Percentiles rank a stretch among this genome's conserved stretches.
These are phyloP conservation scores for Spiraea crenata DNA, from an alignment of 331 rosid genomes.

Conservation along the genomic window DNA sequence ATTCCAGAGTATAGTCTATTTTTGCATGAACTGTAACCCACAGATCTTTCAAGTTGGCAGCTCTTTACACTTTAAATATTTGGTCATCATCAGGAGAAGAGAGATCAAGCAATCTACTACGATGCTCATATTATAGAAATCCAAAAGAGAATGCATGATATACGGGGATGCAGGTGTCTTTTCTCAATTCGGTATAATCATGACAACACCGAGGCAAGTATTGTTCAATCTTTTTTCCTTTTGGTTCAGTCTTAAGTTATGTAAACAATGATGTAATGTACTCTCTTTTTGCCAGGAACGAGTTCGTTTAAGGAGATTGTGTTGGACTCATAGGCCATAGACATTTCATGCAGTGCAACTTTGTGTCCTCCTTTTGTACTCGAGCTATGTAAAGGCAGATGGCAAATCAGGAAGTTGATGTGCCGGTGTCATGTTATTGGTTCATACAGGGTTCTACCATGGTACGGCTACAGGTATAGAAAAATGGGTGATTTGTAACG, in stretches of 20 bases:
- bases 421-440: too few relatives aligned
- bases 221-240: background rate
- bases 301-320: constrained; percentile 79
- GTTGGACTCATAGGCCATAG: constrained; percentile 49
- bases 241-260: background rate
- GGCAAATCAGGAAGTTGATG: too few relatives aligned
- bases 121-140: constrained; percentile 78
- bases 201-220: constrained; percentile 67
- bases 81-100: constrained; percentile 58
- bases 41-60: background rate
- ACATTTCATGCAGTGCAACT: background rate
- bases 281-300: constrained; percentile 50
- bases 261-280: background rate
- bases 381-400: background rate
- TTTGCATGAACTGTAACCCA: background rate
- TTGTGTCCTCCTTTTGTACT: background rate
- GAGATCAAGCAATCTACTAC: constrained; percentile 77
- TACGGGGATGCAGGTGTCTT: constrained; percentile 93
- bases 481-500: too few relatives aligned
- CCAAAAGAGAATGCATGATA: constrained; percentile 84
- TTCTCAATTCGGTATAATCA: constrained; percentile 75
- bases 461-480: too few relatives aligned
- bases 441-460: too few relatives aligned
- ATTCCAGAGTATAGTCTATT: too few relatives aligned
- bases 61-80: constrained; percentile 16